A percentile compares a stretch with the other conserved stretches of the same genome.
Conservation (phyloP, 1,284 basidiomycete species). For the Ustilago xerochloae region DNA sequence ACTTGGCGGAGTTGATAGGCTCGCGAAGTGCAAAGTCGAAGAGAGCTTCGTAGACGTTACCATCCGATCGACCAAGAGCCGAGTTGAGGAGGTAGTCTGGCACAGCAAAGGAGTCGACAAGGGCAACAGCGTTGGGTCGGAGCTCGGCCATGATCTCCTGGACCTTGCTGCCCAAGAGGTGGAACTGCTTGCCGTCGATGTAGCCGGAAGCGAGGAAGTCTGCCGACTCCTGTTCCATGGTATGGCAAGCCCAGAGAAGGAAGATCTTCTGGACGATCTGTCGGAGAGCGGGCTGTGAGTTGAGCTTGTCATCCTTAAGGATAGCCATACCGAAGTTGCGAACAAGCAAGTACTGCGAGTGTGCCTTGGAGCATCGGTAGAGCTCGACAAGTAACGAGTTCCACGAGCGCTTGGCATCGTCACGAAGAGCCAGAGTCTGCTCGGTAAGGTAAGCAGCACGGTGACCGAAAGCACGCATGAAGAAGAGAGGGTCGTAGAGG, state of each 20-base stretch:
- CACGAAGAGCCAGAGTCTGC: conserved; percentile 67
- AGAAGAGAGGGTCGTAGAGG: conserved; percentile 65
- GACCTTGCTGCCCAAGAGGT: conserved; percentile 64
- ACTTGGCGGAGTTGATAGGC: conserved; percentile 60
- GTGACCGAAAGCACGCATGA: conserved; percentile 68
- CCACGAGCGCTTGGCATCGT: conserved; percentile 68
- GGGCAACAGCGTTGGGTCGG: conserved; percentile 66
- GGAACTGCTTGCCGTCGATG: conserved; percentile 66
- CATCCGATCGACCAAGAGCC: conserved; percentile 67
- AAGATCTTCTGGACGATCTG: conserved; percentile 67
- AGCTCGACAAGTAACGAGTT: conserved; percentile 69
- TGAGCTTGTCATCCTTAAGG: conserved; percentile 67
- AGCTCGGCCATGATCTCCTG: conserved; percentile 67
- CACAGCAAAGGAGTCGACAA: conserved; percentile 66
- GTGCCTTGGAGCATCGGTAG: conserved; percentile 65
- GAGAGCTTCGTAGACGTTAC: conserved; percentile 65
- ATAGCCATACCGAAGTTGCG: conserved; percentile 69
- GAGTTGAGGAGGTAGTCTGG: conserved; percentile 69
- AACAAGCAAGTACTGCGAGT: conserved; percentile 61
- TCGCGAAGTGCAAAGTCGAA: conserved; percentile 64
- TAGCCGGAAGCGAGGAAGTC: conserved; percentile 69
- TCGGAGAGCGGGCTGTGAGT: conserved; percentile 67
- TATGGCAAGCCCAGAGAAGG: conserved; percentile 55
- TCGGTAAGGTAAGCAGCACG: conserved; percentile 68
- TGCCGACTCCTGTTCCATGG: conserved; percentile 63